phyloP scores from a whole-genome alignment of 345 rosid species.

The Iberis pinnata region DNA sequence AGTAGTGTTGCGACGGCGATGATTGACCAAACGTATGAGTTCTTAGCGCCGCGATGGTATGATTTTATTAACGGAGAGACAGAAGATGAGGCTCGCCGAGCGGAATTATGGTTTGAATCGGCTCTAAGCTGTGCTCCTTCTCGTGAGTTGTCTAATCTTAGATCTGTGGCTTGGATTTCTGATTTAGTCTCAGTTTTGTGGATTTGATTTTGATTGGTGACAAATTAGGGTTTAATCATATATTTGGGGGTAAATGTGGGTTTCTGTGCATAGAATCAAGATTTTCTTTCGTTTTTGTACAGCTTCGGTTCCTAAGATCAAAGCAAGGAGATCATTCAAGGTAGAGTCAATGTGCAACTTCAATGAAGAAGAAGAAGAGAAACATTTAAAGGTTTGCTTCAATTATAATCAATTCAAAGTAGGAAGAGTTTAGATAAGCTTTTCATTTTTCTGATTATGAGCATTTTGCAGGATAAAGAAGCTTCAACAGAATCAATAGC shows the following conservation, averaged over 20 bases:
- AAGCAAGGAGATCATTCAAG: constrained; percentile 59
- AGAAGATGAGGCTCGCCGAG: constrained; percentile 50
- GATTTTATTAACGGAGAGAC: constrained; percentile 70
- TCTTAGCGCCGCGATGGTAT: constrained; percentile 82
- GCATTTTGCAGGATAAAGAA: constrained; percentile 19
- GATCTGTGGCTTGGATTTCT: constrained; percentile 4
- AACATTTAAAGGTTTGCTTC: constrained; percentile 44
- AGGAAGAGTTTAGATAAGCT: too few species aligned
- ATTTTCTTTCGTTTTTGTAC: constrained; percentile 9
- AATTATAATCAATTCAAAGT: not conserved
- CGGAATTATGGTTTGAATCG: constrained; percentile 83
- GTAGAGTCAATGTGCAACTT: constrained; percentile 72
- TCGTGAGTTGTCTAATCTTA: constrained; percentile 44
- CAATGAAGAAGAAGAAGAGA: constrained; percentile 46
- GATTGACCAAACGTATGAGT: constrained; percentile 71
- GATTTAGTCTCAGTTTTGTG: not conserved
- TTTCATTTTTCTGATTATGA: not conserved
- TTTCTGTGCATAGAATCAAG: too few species aligned
- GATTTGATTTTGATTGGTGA: not conserved
- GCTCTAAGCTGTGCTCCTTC: constrained; percentile 81
- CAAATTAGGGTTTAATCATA: constrained; percentile 4
- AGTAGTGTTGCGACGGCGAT: constrained; percentile 21
- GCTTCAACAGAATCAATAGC: constrained; percentile 1
- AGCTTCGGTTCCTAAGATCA: constrained; percentile 87
- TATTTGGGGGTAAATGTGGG: too few species aligned